Evolutionary conservation across 495 filamentous ascomycete genomes (phyloP).

Genomic region (Tuber brumale): DNA sequence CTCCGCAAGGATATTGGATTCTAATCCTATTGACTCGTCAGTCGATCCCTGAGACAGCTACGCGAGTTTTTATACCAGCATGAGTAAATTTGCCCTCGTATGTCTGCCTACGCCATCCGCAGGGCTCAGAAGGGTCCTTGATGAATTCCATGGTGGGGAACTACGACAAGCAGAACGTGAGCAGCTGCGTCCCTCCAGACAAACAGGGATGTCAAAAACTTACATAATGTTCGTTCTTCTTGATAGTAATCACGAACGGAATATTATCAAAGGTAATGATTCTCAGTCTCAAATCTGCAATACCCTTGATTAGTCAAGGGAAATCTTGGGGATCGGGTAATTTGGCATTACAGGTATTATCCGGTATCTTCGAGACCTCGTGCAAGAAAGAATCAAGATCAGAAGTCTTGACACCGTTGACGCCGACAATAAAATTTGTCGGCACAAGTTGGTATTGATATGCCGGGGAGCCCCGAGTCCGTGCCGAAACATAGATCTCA

Average conservation of each 20-base stretch:
- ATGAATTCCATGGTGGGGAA: conserved; percentile 86
- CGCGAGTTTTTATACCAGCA: conserved; percentile 23
- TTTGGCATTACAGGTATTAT: conserved; percentile 66
- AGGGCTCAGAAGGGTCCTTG: conserved; percentile 57
- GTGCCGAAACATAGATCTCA: conserved; percentile 89
- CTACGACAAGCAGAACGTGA: conserved; percentile 35
- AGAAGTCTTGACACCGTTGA: conserved; percentile 78
- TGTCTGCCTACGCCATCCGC: conserved; percentile 65
- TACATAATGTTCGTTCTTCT: conserved; percentile 98
- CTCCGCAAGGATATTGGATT: conserved; percentile 32
- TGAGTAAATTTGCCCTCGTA: conserved; percentile 51
- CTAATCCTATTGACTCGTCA: conserved; percentile 23
- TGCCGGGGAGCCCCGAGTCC: conserved; percentile 75
- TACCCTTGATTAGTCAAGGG: not conserved
- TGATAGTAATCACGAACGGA: conserved; percentile 96
- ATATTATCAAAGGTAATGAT: conserved; percentile 97
- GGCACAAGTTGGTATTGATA: conserved; percentile 90
- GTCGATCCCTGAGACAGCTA: not conserved
- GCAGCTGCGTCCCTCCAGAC: not conserved
- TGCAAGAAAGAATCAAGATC: conserved; percentile 72
- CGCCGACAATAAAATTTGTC: conserved; percentile 94
- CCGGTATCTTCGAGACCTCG: conserved; percentile 75
- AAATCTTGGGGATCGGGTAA: not conserved
- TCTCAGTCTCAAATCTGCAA: conserved; percentile 74
- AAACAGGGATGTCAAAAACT: conserved; percentile 25